These are phyloP conservation scores for Hymenoscyphus scutula DNA, from an alignment of 2,329 filamentous ascomycete genomes.

Conservation along the genomic window DNA sequence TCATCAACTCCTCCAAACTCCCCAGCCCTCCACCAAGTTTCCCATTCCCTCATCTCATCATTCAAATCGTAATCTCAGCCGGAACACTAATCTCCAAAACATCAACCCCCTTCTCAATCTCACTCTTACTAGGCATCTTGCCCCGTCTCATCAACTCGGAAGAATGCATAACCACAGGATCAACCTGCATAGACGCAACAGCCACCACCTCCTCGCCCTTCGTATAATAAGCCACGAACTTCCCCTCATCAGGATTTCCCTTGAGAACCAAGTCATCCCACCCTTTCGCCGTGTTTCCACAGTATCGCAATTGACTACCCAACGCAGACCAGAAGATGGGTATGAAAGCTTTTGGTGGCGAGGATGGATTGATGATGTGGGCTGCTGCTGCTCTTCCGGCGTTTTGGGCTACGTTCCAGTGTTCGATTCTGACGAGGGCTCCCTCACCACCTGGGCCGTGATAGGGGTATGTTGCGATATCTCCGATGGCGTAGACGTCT, in stretches of 20 bases:
- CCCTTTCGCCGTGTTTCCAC: slow-evolving; percentile 77
- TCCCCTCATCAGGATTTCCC: slow-evolving; percentile 71
- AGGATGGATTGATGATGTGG: slow-evolving; percentile 67
- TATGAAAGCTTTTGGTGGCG: slow-evolving; percentile 70
- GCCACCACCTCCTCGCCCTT: slow-evolving; percentile 85
- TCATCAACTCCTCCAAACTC: neutral
- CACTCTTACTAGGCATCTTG: slow-evolving; percentile 79
- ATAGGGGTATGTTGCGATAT: slow-evolving; percentile 95
- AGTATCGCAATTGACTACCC: slow-evolving; percentile 86
- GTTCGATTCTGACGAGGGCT: slow-evolving; percentile 78
- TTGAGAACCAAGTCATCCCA: slow-evolving; percentile 84
- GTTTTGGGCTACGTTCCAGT: slow-evolving; percentile 98
- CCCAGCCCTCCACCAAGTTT: neutral
- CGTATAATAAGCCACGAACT: slow-evolving; percentile 87
- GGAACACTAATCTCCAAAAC: slow-evolving; percentile 31
- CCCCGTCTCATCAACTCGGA: slow-evolving; percentile 80
- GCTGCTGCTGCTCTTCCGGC: slow-evolving; percentile 76
- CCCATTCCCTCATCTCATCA: neutral
- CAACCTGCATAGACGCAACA: slow-evolving; percentile 85
- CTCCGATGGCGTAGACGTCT: slow-evolving; percentile 88
- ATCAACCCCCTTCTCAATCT: slow-evolving; percentile 62
- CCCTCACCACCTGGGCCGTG: slow-evolving; percentile 81
- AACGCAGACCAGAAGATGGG: slow-evolving; percentile 97
- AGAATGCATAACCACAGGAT: slow-evolving; percentile 80
- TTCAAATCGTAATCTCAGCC: slow-evolving; percentile 26